These are phyloP conservation scores for Breynia disticha DNA, from an alignment of 441 rosid species.

Conservation along the genomic window DNA sequence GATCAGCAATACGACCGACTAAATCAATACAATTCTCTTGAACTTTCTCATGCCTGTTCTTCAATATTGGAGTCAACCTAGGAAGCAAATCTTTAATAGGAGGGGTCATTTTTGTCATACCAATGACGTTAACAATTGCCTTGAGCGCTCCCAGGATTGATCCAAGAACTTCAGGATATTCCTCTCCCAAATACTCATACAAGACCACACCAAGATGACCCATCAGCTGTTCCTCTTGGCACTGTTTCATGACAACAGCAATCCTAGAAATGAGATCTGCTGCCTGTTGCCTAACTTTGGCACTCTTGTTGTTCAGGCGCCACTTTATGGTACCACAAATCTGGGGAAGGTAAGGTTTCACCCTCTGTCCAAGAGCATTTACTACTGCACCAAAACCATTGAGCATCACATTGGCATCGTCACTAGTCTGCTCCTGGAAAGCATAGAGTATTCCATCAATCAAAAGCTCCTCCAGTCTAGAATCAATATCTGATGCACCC, in stretches of 20 bases:
- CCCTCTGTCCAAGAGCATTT: slow-evolving; percentile 89
- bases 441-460: slow-evolving; percentile 98
- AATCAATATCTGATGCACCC: slow-evolving; percentile 88
- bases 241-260: slow-evolving; percentile 95
- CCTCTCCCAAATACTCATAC: slow-evolving; percentile 94
- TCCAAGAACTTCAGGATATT: slow-evolving; percentile 94
- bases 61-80: slow-evolving; percentile 86
- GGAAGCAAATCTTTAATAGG: slow-evolving; percentile 98
- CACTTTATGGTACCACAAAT: slow-evolving; percentile 98
- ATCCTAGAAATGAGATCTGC: slow-evolving; percentile 95
- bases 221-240: slow-evolving; percentile 96
- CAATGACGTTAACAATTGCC: slow-evolving; percentile 93
- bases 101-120: slow-evolving; percentile 99
- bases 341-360: slow-evolving; percentile 96
- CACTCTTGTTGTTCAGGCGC: slow-evolving; percentile 97
- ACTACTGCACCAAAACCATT: slow-evolving; percentile 98
- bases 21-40: slow-evolving; percentile 97
- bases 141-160: slow-evolving; percentile 95
- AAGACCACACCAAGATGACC: slow-evolving; percentile 97
- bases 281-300: slow-evolving; percentile 96
- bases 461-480: slow-evolving; percentile 84
- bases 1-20: slow-evolving; percentile 94
- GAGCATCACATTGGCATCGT: slow-evolving; percentile 97
- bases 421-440: slow-evolving; percentile 96
- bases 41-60: slow-evolving; percentile 96